phyloP scores from a whole-genome alignment of 495 filamentous ascomycete genomes.

The Penicillium desertorum region DNA sequence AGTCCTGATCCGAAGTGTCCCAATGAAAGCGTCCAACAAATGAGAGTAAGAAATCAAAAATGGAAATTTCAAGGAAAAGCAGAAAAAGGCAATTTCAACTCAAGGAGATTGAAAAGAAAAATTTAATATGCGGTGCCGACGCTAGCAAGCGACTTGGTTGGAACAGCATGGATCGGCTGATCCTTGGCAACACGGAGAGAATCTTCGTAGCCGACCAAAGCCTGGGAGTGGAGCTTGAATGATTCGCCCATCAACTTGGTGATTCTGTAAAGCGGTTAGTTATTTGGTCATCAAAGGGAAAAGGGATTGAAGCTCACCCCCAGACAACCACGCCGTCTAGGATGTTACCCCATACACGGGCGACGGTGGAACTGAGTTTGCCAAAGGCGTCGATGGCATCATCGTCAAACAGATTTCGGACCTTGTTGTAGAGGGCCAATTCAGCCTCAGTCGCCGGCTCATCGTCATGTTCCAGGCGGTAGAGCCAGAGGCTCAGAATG shows the following conservation, averaged over 20 bases:
- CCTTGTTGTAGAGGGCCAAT: constrained; percentile 90
- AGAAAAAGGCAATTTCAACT: constrained; percentile 10
- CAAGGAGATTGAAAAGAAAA: constrained; percentile 16
- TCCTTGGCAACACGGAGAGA: constrained; percentile 52
- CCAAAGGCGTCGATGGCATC: constrained; percentile 76
- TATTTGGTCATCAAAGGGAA: constrained; percentile 6
- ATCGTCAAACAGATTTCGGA: constrained; percentile 89
- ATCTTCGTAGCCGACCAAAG: constrained; percentile 90
- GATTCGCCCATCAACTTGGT: constrained; percentile 97
- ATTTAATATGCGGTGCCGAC: constrained; percentile 50
- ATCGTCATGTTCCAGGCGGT: constrained; percentile 98
- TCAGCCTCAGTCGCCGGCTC: constrained; percentile 92
- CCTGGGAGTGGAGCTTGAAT: constrained; percentile 95
- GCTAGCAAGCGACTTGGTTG: constrained; percentile 48
- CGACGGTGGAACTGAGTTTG: constrained; percentile 89
- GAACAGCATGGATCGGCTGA: constrained; percentile 48
- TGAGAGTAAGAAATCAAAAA: constrained; percentile 33
- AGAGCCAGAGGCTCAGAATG: constrained; percentile 97
- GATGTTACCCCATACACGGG: constrained; percentile 95
- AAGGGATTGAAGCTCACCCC: constrained; percentile 62
- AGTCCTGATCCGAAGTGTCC: constrained; percentile 40
- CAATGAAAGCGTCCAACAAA: constrained; percentile 37
- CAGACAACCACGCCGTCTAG: constrained; percentile 98
- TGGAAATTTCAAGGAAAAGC: constrained; percentile 6
- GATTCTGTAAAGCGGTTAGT: constrained; percentile 68